Evolutionary conservation across 2,329 filamentous ascomycete genomes (phyloP), one percentile per base, ranked within the genome.

Genomic region (Botrytis aclada): DNA sequence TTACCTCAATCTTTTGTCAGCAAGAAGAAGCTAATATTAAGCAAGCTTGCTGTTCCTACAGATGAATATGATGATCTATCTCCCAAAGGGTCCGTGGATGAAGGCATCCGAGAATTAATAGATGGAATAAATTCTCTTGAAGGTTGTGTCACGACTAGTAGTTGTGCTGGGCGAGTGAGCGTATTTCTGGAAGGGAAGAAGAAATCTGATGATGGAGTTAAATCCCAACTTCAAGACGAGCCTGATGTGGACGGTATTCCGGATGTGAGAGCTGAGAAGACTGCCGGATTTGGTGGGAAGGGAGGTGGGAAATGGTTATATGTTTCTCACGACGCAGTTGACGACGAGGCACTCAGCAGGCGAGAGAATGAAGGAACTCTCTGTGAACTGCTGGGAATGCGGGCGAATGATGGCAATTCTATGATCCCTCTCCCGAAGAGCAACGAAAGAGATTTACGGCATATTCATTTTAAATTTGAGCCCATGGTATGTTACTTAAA

Each of bases 391-490:
- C 83, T 88, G 77, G 84, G 84, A 4, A 81, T 88, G 75, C 77
- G 81, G 22, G 81, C 77, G 65, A 80, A 70, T 77, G 75, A 76
- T 63, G 74, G 71, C 73, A 71, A 47, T 22, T 22, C 39, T 7
- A n/a, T 22, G 20, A n/a, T 20, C n/a, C 25, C 34, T 41, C 45
- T 39, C 34, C 25, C 12, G 20, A 43, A 37, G 18, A 61, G 45
- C 16, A 39, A 43, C 6, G 51, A 25, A n/a, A 69, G 43, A n/a
- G 75, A 74, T 51, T 70, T 67, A n/a, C 85, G 87, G 79, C 82
- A 88, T 81, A 86, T 97, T 69, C 93, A 95, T 82, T 93, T 97
- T 83, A 96, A 97, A 82, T 98, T 97, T 80, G 95, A 98, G 81
- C 94, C 95, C 7, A 94, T 98, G 94, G 95, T 97, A 86, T 80